Conservation (phyloP, 441 rosid species). For the Eruca vesicaria region DNA sequence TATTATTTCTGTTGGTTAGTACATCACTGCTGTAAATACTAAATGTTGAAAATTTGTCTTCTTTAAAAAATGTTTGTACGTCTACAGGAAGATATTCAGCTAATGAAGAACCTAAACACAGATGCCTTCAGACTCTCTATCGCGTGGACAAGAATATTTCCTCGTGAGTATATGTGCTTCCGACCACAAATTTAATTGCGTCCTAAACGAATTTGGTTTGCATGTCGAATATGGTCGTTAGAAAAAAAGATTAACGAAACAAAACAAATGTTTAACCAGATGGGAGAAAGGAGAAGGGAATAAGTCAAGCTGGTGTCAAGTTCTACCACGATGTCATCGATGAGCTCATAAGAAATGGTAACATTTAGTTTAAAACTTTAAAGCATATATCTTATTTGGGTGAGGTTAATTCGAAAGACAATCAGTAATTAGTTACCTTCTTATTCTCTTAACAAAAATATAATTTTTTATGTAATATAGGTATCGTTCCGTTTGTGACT, state of each 20-base stretch:
- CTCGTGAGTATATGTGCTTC: constrained; percentile 16
- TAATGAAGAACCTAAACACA: constrained; percentile 32
- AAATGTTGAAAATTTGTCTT: constrained; percentile 10
- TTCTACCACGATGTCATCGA: constrained; percentile 34
- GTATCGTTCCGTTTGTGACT: not conserved
- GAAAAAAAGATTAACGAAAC: not conserved
- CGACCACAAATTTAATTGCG: not conserved
- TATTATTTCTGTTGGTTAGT: not conserved
- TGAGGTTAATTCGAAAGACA: not conserved
- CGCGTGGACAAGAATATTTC: constrained; percentile 37
- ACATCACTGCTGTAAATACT: not conserved
- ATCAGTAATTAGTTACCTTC: not conserved
- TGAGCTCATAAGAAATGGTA: constrained; percentile 27
- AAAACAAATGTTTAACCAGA: constrained; percentile 1
- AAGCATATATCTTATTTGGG: no score
- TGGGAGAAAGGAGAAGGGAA: constrained; percentile 34
- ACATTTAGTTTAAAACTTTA: no score
- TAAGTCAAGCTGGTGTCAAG: constrained; percentile 15
- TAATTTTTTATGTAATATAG: not conserved
- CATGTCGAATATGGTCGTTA: not conserved
- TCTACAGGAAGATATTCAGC: constrained; percentile 29
- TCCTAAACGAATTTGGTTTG: not conserved
- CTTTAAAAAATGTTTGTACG: not conserved
- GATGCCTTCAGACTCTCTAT: constrained; percentile 36
- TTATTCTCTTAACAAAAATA: not conserved